Base-by-base conservation (phyloP, 192 early-diverging fungal species). In the Backusella psychrophila region DNA sequence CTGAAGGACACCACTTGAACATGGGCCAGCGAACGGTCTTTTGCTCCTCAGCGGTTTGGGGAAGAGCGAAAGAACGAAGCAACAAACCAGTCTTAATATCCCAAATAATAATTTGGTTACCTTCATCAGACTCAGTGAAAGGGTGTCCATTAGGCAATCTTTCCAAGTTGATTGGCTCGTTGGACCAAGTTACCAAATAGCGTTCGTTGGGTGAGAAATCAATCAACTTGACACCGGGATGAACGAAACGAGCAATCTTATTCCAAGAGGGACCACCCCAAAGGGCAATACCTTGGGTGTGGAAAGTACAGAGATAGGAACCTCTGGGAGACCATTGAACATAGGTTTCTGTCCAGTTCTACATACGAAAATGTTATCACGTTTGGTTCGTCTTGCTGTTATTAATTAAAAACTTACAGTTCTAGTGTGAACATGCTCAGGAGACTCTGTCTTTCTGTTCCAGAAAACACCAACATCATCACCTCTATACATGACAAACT, bases 1-100 rank as follows among this genome's bases (percentile, higher is more conserved):
- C 96, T 85, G 92, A 93, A 49, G 90, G 88, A 59, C 96, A 95
- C 96, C 97, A 99, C 86, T 96, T 97, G 90, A 99, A 98, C 72
- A 96, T 86, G 29, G 96, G 96, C 95, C 96, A 97, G 39, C 88
- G 89, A 42, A 93, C 85, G 39, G 89, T 86, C 72, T 90, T 87
- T 78, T 86, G 85, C n/a, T 79, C 77, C 70, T 84, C 85, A 65
- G 81, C 69, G 17, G 83, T 85, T 36, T 88, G 77, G 44, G 83
- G 77, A 38, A 92, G 77, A 38, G 92, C 85, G 89, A 99, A 99
- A 41, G 96, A 92, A 69, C 98, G 94, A 70, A 99, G 85, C 42
- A 95, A 81, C 19, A 83, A 82, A 71, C 96, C 96, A 7, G 95
- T 93, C 29, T 86, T 82, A 77, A 95, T 90, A 77, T 99, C 96